A percentile compares a stretch with the other conserved stretches of the same genome.
Evolutionary conservation across 2,329 filamentous ascomycete genomes (phyloP).

Genomic region (Trichoderma pleuroti): DNA sequence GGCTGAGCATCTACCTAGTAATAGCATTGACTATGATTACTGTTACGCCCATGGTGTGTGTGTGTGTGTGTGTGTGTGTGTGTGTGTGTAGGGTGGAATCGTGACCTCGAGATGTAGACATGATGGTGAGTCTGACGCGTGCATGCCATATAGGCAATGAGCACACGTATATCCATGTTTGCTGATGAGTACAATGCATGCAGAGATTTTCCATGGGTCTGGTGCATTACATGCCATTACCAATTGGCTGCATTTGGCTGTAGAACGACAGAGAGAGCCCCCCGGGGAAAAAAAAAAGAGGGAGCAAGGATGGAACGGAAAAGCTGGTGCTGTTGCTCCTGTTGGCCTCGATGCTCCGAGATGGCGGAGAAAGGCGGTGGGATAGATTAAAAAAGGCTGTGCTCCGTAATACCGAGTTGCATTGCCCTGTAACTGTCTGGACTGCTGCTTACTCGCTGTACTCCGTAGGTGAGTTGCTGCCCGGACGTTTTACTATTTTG

Average conservation of each 20-base stretch:
- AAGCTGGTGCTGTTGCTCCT: not conserved
- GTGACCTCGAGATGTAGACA: not conserved
- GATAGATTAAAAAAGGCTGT: not conserved
- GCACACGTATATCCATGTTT: not conserved
- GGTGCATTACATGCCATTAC: not conserved
- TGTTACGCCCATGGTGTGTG: not conserved
- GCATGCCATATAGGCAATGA: not conserved
- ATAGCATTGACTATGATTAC: not conserved
- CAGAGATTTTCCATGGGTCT: not conserved
- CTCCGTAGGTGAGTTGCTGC: not conserved
- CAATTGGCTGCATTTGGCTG: not conserved
- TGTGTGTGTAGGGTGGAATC: too few species aligned
- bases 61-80: too few species aligned
- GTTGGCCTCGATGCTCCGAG: not conserved
- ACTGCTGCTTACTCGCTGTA: not conserved
- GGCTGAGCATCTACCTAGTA: not conserved
- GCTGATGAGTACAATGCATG: not conserved
- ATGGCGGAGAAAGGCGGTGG: constrained; percentile 9
- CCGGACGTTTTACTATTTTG: too few species aligned
- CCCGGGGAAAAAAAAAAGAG: not conserved
- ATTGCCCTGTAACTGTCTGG: too few species aligned
- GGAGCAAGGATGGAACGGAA: not conserved
- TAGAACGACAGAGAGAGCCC: not conserved
- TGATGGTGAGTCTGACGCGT: not conserved
- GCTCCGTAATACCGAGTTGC: not conserved